phyloP scores from a whole-genome alignment of 805 yeast genomes.

The Candida vaughaniae region DNA sequence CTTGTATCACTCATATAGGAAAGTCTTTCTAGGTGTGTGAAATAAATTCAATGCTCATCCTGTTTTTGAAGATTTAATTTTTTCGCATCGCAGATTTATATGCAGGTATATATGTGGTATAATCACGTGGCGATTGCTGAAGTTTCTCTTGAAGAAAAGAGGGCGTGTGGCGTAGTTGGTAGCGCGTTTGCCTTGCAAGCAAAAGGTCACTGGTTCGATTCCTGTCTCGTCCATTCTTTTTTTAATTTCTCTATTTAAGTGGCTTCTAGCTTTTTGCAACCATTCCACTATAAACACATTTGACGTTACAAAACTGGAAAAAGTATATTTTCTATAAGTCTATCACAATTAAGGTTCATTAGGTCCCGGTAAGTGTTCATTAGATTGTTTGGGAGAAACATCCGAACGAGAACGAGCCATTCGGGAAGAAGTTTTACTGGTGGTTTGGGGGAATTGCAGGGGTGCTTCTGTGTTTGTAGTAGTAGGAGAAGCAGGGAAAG shows the following conservation, averaged over 20 bases:
- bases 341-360: neutral
- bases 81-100: too few species aligned
- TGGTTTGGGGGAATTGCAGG: neutral
- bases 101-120: too few species aligned
- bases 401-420: neutral
- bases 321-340: too few species aligned
- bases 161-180: constrained; percentile 84
- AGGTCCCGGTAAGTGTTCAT: neutral
- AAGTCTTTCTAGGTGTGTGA: too few species aligned
- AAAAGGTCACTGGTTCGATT: constrained; percentile 77
- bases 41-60: too few species aligned
- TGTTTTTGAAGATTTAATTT: too few species aligned
- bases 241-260: neutral
- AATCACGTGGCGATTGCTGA: too few species aligned
- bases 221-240: constrained; percentile 64
- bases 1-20: constrained; percentile 8
- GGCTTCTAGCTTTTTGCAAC: neutral
- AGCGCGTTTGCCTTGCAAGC: constrained; percentile 81
- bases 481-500: constrained; percentile 5
- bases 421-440: neutral
- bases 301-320: too few species aligned
- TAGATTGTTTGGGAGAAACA: constrained; percentile 4
- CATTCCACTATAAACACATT: neutral
- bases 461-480: neutral
- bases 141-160: neutral